Base-by-base conservation (phyloP, 352 stramenopile species). In the Globisporangium barbulae region DNA sequence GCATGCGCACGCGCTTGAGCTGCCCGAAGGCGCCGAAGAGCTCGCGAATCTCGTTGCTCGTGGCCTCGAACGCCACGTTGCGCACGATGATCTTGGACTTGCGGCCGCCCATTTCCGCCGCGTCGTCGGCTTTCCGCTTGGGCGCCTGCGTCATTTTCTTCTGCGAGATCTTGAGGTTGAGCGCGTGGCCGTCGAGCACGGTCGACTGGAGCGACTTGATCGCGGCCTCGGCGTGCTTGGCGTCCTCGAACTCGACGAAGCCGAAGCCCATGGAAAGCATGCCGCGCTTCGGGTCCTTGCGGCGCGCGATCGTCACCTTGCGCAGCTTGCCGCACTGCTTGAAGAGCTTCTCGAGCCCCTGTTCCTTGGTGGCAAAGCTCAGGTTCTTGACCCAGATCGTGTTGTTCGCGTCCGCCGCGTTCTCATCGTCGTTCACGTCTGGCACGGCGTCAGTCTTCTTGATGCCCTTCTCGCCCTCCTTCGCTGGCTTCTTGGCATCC, bases 361-460 rank as follows among this genome's bases (percentile, higher is more conserved):
- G 71, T 68, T 99, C 96, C 10, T 84, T 95, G 22, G 98, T 99
- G 7, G 70, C 69, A 71, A 99, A 99, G 71, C 97, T 99, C n/a
- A 99, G 79, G 73, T 99, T 99, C 79, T 99, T 99, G 19, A 99
- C 92, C 64, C 97, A 99, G 52, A 99, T 77, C 48, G 88, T 98
- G 70, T 91, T 88, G 61, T 78, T 81, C 22, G 78, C 74, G 49
- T 93, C 85, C 28, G 75, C 70, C 59, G 72, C 80, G 35, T 89
- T 73, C 61, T 91, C 83, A 53, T 85, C 84, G 58, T 95, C 81
- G 31, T 88, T 80, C 33, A 85, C 70, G 19, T 83, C 78, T 0
- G 76, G 82, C n/a, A 89, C 80, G 4, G 82, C 70, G 35, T 68
- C 61, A 12, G 79, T 74, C 12, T 73, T 71, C 67, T 89, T 90